Evolutionary conservation across 305 asterid genomes (phyloP).

Genomic region (Withania somnifera): DNA sequence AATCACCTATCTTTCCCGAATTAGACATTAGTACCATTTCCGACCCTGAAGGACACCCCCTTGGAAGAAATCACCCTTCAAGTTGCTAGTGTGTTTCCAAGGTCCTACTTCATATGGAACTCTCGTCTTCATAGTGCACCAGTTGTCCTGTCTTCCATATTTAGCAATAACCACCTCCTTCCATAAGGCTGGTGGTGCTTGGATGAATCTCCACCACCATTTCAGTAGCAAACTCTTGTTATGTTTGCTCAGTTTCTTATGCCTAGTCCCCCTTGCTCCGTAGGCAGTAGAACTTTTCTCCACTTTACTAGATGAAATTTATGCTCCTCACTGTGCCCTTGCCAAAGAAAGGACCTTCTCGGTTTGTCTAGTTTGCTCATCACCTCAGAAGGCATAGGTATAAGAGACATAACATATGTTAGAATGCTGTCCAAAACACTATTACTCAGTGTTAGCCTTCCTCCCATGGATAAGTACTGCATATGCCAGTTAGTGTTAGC

Average conservation of each 20-base stretch:
- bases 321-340: not conserved
- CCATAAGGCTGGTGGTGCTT: not conserved
- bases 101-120: not conserved
- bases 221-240: not conserved
- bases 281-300: not conserved
- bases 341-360: not conserved
- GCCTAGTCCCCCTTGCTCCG: not conserved
- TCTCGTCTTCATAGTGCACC: not conserved
- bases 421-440: not conserved
- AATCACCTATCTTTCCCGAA: not conserved
- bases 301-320: not conserved
- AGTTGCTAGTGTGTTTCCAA: not conserved
- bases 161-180: too few relatives aligned
- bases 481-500: not conserved
- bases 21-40: not conserved
- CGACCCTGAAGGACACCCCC: not conserved
- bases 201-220: not conserved
- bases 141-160: not conserved
- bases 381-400: not conserved
- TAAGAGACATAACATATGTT: not conserved
- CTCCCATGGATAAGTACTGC: not conserved
- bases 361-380: not conserved
- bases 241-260: not conserved
- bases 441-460: not conserved
- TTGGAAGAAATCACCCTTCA: not conserved